A percentile compares a stretch with the other conserved stretches of the same genome.
Evolutionary conservation across 768 basidiomycete genomes (phyloP).

Genomic region (Mycena pura): DNA sequence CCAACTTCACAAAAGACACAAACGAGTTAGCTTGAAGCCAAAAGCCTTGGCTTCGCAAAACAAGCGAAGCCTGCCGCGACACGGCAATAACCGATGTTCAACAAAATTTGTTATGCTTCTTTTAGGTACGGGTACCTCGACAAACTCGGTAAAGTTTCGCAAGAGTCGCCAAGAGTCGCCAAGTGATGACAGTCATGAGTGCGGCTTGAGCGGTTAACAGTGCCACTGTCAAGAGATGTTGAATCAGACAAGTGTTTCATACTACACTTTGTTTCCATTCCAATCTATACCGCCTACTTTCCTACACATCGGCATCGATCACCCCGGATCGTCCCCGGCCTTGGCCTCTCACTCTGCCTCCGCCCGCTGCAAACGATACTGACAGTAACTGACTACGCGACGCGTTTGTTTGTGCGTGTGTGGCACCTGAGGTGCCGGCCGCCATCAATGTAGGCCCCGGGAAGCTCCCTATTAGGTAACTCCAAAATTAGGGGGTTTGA

Average conservation of each 20-base stretch:
- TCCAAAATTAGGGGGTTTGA: too few relatives aligned
- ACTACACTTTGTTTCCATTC: background rate
- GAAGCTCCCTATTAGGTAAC: too few relatives aligned
- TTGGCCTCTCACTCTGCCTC: background rate
- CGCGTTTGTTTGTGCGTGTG: background rate
- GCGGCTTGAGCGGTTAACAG: background rate
- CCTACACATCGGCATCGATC: background rate
- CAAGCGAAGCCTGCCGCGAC: too few relatives aligned
- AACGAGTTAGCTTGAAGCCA: background rate
- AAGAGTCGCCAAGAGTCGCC: too few relatives aligned
- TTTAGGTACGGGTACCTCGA: too few relatives aligned
- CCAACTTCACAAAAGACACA: slow-evolving; percentile 2
- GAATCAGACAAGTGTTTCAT: slow-evolving; percentile 1
- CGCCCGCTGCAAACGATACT: too few relatives aligned
- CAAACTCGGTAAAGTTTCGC: too few relatives aligned
- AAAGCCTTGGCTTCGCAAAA: too few relatives aligned
- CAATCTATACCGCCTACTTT: background rate
- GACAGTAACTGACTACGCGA: background rate
- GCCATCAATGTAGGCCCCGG: too few relatives aligned
- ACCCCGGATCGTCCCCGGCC: background rate
- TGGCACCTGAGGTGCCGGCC: slow-evolving; percentile 1
- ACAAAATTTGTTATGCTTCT: too few relatives aligned
- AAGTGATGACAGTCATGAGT: slow-evolving; percentile 2
- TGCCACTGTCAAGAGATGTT: too few relatives aligned
- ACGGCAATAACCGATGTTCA: too few relatives aligned